Percentiles rank a stretch among this genome's conserved stretches.
phyloP scores from a whole-genome alignment of 768 basidiomycete species.

The Naganishia kalamii region DNA sequence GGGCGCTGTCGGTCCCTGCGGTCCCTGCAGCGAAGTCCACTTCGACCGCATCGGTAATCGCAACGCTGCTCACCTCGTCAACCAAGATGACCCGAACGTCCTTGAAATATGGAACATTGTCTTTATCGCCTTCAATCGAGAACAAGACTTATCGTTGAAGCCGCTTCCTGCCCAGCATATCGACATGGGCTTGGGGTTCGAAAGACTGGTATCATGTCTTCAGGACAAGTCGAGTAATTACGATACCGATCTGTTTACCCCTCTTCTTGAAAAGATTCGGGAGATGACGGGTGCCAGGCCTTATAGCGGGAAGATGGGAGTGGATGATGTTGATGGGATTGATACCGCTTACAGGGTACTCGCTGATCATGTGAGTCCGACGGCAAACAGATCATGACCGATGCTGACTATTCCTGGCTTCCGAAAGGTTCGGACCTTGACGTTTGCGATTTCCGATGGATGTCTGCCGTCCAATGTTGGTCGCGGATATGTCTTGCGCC shows the following conservation, averaged over 20 bases:
- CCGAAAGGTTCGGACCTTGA: slow-evolving; percentile 67
- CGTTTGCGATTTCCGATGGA: slow-evolving; percentile 91
- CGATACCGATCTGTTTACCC: slow-evolving; percentile 90
- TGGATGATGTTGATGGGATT: slow-evolving; percentile 85
- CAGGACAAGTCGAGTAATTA: slow-evolving; percentile 93
- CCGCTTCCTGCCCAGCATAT: slow-evolving; percentile 86
- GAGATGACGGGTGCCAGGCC: slow-evolving; percentile 80
- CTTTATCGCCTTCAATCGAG: slow-evolving; percentile 97
- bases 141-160: slow-evolving; percentile 73
- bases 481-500: slow-evolving; percentile 90
- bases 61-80: slow-evolving; percentile 85
- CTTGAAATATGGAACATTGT: slow-evolving; percentile 98
- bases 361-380: slow-evolving; percentile 67
- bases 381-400: not conserved
- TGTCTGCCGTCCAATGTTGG: slow-evolving; percentile 95
- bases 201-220: slow-evolving; percentile 87
- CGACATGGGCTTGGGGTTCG: slow-evolving; percentile 99
- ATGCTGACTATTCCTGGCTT: not conserved
- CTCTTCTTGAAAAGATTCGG: slow-evolving; percentile 79
- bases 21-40: slow-evolving; percentile 96
- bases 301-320: slow-evolving; percentile 85
- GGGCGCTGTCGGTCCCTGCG: slow-evolving; percentile 96
- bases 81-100: slow-evolving; percentile 92
- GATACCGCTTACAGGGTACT: slow-evolving; percentile 97
- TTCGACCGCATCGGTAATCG: slow-evolving; percentile 94